Evolutionary conservation across 495 filamentous ascomycete genomes (phyloP).

Genomic region (Penicillium odoratum): DNA sequence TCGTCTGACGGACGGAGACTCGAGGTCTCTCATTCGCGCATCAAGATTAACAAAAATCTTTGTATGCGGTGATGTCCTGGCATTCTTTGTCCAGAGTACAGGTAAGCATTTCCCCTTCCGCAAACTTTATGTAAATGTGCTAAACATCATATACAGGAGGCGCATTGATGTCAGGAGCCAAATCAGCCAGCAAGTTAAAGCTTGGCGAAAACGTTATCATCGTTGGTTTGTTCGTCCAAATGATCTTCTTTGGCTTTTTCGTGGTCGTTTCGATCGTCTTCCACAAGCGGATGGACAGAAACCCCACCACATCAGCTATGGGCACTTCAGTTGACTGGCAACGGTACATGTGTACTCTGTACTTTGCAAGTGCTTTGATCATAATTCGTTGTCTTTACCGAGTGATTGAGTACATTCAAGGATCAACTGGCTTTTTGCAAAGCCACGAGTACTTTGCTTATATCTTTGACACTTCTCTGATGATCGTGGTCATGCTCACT

Average conservation of each 20-base stretch:
- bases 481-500: constrained; percentile 52
- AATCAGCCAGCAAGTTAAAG: constrained; percentile 10
- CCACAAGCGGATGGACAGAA: constrained; percentile 31
- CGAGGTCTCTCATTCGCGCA: constrained; percentile 15
- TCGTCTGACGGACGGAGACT: constrained; percentile 40
- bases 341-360: constrained; percentile 48
- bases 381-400: constrained; percentile 61
- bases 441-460: constrained; percentile 59
- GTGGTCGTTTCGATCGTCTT: constrained; percentile 33
- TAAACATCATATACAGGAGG: constrained; percentile 23
- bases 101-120: constrained; percentile 1
- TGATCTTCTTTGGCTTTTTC: constrained; percentile 47
- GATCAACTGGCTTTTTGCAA: constrained; percentile 49
- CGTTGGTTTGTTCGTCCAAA: constrained; percentile 39
- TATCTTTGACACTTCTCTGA: constrained; percentile 59
- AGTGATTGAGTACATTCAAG: constrained; percentile 62
- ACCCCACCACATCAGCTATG: constrained; percentile 23
- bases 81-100: constrained; percentile 26
- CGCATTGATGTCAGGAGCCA: constrained; percentile 20
- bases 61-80: constrained; percentile 28
- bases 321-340: constrained; percentile 38
- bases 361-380: constrained; percentile 52
- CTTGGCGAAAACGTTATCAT: constrained; percentile 45
- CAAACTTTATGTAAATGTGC: no score
- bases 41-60: constrained; percentile 31